Conservation (phyloP, 2,329 filamentous ascomycete species). For the Trichophaea hybrida region DNA sequence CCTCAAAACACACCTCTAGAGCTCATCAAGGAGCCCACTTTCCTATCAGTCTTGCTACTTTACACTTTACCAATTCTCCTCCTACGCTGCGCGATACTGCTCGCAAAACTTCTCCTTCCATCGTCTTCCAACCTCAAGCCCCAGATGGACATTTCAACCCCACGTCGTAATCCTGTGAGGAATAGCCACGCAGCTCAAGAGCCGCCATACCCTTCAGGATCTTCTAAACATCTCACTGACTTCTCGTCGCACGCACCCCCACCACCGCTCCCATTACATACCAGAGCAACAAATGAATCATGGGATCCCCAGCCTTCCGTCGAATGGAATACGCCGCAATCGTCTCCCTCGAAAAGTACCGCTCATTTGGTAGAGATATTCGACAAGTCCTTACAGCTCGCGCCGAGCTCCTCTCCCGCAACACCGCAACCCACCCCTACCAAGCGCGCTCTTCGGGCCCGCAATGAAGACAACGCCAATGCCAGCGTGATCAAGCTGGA, state of each 20-base stretch:
- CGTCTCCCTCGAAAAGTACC: constrained; percentile 10
- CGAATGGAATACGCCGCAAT: constrained; percentile 13
- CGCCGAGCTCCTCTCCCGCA: constrained; percentile 12
- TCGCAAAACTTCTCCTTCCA: not conserved
- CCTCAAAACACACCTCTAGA: not conserved
- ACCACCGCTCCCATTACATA: constrained; percentile 15
- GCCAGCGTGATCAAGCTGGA: constrained; percentile 11
- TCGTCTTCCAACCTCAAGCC: not conserved
- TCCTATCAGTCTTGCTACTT: not conserved
- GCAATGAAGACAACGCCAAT: constrained; percentile 5
- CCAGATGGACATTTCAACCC: not conserved
- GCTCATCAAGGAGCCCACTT: not conserved
- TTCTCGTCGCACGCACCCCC: not conserved
- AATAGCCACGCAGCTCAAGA: constrained; percentile 1
- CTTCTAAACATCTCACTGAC: not conserved
- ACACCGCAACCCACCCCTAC: constrained; percentile 15
- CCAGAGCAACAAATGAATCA: constrained; percentile 12
- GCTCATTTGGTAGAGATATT: constrained; percentile 16
- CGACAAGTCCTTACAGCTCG: constrained; percentile 19
- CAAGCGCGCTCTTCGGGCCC: constrained; percentile 17
- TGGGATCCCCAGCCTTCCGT: constrained; percentile 21
- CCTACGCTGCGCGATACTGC: not conserved
- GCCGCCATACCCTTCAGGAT: not conserved
- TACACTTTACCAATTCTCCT: not conserved
- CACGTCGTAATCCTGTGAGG: not conserved